These are phyloP conservation scores for Phytopythium helicoides DNA, from an alignment of 352 stramenopile species.

Conservation along the genomic window DNA sequence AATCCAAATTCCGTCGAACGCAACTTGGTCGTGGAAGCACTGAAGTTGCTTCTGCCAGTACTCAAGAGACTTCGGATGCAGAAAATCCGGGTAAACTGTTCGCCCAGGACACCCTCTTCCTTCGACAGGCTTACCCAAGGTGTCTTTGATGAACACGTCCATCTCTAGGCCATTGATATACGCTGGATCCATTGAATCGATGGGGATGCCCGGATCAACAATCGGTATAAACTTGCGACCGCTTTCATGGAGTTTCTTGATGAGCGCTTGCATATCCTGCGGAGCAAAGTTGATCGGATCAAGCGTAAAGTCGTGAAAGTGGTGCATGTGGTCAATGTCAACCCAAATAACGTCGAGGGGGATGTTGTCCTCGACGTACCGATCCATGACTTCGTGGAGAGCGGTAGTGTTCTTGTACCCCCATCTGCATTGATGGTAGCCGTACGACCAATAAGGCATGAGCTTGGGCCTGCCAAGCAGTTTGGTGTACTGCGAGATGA, in stretches of 20 bases:
- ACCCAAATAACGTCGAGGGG: constrained; percentile 57
- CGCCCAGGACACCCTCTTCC: constrained; percentile 81
- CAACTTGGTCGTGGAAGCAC: constrained; percentile 42
- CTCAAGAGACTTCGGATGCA: constrained; percentile 52
- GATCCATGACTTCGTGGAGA: constrained; percentile 35
- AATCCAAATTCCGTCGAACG: constrained; percentile 79
- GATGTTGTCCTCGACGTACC: constrained; percentile 36
- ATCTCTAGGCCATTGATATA: constrained; percentile 58
- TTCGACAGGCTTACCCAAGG: constrained; percentile 48
- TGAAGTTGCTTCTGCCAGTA: constrained; percentile 73
- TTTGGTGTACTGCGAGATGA: constrained; percentile 55
- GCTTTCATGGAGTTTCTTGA: constrained; percentile 49
- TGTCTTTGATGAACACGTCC: constrained; percentile 81
- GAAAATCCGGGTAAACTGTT: constrained; percentile 80
- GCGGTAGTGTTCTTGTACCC: constrained; percentile 26
- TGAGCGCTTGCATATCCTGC: constrained; percentile 24
- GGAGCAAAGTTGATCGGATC: constrained; percentile 44
- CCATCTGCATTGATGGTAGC: constrained; percentile 67
- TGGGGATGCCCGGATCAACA: constrained; percentile 77
- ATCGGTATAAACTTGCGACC: constrained; percentile 78
- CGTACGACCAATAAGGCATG: constrained; percentile 67
- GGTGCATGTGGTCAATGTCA: constrained; percentile 68
- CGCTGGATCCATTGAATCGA: constrained; percentile 40
- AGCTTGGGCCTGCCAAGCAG: constrained; percentile 55
- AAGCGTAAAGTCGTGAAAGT: constrained; percentile 58